Evolutionary conservation across 1,139 yeast genomes (phyloP).

Genomic region (Debaryomyces singareniensis): DNA sequence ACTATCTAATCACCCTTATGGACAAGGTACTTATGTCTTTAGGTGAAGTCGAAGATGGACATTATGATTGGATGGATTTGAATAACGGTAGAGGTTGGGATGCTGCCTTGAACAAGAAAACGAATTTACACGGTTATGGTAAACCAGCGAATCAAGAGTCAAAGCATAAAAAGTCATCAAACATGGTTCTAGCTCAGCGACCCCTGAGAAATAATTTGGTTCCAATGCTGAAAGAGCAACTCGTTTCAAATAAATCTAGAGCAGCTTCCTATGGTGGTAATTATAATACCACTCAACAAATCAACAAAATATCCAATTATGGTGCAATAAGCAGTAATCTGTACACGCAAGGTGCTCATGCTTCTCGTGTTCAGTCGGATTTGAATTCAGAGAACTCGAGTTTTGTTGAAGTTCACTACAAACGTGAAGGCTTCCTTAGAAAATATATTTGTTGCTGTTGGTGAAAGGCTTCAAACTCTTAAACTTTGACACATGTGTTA

Average conservation of each 20-base stretch:
- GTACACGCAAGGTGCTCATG: constrained; percentile 26
- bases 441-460: constrained; percentile 10
- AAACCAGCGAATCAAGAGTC: constrained; percentile 18
- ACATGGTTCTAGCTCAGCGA: neutral
- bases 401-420: constrained; percentile 23
- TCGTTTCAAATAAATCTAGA: constrained; percentile 5
- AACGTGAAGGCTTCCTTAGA: constrained; percentile 10
- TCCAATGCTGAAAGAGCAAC: neutral
- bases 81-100: constrained; percentile 85
- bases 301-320: constrained; percentile 9
- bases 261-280: constrained; percentile 14
- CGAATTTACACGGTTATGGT: constrained; percentile 76
- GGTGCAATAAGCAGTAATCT: constrained; percentile 6
- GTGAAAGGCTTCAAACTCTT: neutral
- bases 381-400: constrained; percentile 35
- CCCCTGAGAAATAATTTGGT: neutral
- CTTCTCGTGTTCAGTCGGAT: constrained; percentile 28
- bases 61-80: constrained; percentile 80
- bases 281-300: constrained; percentile 25
- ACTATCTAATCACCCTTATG: constrained; percentile 36
- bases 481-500: too few relatives aligned
- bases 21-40: constrained; percentile 34
- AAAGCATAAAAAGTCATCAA: neutral
- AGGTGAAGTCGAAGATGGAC: constrained; percentile 47
- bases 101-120: constrained; percentile 68